These are phyloP conservation scores for Fusarium phyllophilum DNA, from an alignment of 2,329 filamentous ascomycete genomes.

Conservation along the genomic window DNA sequence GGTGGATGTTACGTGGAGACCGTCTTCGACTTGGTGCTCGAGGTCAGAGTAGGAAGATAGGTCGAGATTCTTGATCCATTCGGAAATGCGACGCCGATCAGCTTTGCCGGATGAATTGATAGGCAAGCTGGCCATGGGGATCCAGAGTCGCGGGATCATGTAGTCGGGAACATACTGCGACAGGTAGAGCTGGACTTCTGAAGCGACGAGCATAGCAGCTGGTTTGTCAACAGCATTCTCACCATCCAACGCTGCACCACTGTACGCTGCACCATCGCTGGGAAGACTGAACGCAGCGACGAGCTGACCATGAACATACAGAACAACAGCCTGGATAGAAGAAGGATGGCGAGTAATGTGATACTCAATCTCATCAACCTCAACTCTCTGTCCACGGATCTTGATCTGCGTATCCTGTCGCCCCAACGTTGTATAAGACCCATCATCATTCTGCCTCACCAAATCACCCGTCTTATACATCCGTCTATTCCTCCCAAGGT, in stretches of 20 bases:
- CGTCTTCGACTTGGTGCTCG: background rate
- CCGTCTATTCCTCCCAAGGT: background rate
- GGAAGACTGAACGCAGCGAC: background rate
- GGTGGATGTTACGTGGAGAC: background rate
- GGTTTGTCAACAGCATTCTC: background rate
- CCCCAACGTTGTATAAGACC: background rate
- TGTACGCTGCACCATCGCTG: background rate
- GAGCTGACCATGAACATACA: background rate
- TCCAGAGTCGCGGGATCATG: background rate
- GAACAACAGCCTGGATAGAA: background rate
- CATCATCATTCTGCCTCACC: constrained; percentile 1
- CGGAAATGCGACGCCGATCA: background rate
- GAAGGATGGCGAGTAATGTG: background rate
- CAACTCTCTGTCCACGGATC: constrained; percentile 2
- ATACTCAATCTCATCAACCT: constrained; percentile 6
- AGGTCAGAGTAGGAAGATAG: background rate
- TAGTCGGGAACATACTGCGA: background rate
- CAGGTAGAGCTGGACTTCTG: background rate
- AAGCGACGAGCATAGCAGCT: background rate
- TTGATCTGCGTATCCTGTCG: constrained; percentile 3
- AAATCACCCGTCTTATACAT: constrained; percentile 1
- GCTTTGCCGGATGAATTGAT: background rate
- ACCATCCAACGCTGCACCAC: background rate
- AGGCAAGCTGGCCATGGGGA: background rate
- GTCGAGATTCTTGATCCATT: background rate